A percentile compares a stretch with the other conserved stretches of the same genome.
Evolutionary conservation across 805 yeast species (phyloP).

Genomic region (Lipomyces sp.): DNA sequence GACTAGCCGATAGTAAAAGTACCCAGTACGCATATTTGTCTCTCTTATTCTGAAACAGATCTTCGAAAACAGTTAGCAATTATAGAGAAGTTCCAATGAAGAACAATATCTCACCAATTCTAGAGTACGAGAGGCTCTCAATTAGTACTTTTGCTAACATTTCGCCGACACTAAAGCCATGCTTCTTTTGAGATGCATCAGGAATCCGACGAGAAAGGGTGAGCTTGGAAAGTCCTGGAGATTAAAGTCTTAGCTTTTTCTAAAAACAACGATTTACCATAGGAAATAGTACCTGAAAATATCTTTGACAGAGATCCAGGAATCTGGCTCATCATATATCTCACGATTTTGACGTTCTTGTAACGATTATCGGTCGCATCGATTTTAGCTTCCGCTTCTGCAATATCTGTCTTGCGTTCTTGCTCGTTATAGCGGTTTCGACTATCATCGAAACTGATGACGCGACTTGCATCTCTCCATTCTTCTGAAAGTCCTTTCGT

Average conservation of each 20-base stretch:
- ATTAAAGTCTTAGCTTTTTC: neutral
- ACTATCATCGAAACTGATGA: slow-evolving; percentile 18
- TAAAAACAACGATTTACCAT: neutral
- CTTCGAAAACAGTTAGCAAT: slow-evolving; percentile 8
- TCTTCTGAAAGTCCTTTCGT: slow-evolving; percentile 28
- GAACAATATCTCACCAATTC: slow-evolving; percentile 23
- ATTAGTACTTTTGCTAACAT: slow-evolving; percentile 37
- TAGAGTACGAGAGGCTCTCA: slow-evolving; percentile 31
- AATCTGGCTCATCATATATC: slow-evolving; percentile 36
- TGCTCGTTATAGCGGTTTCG: slow-evolving; percentile 18
- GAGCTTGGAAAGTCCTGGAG: slow-evolving; percentile 33
- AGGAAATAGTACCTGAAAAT: slow-evolving; percentile 22
- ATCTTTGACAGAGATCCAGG: slow-evolving; percentile 30
- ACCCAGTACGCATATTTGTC: slow-evolving; percentile 35
- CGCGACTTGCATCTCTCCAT: slow-evolving; percentile 38
- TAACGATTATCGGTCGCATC: slow-evolving; percentile 34
- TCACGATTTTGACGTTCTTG: slow-evolving; percentile 35
- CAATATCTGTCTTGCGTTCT: slow-evolving; percentile 24
- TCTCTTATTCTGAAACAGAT: slow-evolving; percentile 24
- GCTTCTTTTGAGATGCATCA: slow-evolving; percentile 37
- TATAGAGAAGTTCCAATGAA: neutral
- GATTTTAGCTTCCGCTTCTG: slow-evolving; percentile 33
- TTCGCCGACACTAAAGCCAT: slow-evolving; percentile 42
- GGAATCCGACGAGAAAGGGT: slow-evolving; percentile 31
- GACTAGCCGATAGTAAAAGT: slow-evolving; percentile 27